phyloP scores from a whole-genome alignment of 2,329 filamentous ascomycete genomes.

The Chrysoporthe puriensis region DNA sequence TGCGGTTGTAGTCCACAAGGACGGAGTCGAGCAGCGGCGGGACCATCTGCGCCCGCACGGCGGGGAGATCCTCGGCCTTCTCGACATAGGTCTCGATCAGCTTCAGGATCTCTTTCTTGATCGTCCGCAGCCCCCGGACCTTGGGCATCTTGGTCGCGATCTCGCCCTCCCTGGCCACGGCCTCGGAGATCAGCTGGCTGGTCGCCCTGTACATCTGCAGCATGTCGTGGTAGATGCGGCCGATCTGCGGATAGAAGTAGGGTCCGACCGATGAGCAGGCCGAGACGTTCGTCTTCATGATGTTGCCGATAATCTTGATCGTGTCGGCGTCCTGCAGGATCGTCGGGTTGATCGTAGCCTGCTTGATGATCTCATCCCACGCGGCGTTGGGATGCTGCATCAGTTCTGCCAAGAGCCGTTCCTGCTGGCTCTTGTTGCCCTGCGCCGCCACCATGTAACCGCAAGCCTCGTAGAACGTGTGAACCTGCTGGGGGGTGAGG shows the following conservation, averaged over 20 bases:
- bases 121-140: conserved; percentile 90
- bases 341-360: conserved; percentile 81
- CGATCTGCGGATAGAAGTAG: conserved; percentile 98
- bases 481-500: conserved; percentile 92
- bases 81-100: conserved; percentile 98
- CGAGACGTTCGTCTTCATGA: conserved; percentile 99
- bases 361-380: conserved; percentile 92
- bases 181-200: conserved; percentile 93
- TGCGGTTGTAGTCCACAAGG: conserved; percentile 93
- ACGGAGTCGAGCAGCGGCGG: conserved; percentile 95
- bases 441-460: conserved; percentile 99
- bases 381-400: conserved; percentile 94
- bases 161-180: conserved; percentile 83
- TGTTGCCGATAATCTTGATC: conserved; percentile 98
- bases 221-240: conserved; percentile 97
- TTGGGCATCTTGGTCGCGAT: conserved; percentile 97
- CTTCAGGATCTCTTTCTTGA: conserved; percentile 99
- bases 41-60: conserved; percentile 91
- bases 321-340: conserved; percentile 91
- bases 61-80: conserved; percentile 93
- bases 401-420: conserved; percentile 85
- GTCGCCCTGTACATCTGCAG: conserved; percentile 98
- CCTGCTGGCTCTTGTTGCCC: conserved; percentile 91
- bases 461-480: conserved; percentile 98
- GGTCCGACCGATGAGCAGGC: conserved; percentile 94